A percentile compares a stretch with the other conserved stretches of the same genome.
Evolutionary conservation across 2,329 filamentous ascomycete genomes (phyloP).

Genomic region (Chaetomium sp.): DNA sequence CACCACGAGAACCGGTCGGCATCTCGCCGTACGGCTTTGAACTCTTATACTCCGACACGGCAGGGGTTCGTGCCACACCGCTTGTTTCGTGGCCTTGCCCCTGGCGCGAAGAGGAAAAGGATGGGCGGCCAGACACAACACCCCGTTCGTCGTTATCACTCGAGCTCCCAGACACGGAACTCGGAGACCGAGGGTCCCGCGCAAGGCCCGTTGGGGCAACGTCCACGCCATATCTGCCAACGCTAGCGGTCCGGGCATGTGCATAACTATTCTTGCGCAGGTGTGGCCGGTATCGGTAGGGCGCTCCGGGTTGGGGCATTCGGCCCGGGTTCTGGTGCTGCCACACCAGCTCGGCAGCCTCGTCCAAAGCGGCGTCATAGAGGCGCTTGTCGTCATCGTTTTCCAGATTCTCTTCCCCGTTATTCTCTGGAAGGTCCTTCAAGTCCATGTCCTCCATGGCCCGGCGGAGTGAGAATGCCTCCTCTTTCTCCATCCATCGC

Average conservation of each 20-base stretch:
- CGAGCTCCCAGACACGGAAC: constrained; percentile 49
- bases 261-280: constrained; percentile 66
- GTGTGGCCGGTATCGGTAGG: constrained; percentile 62
- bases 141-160: constrained; percentile 40
- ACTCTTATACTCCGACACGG: constrained; percentile 13
- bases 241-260: constrained; percentile 56
- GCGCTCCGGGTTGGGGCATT: constrained; percentile 52
- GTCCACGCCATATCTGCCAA: constrained; percentile 43
- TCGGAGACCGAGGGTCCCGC: constrained; percentile 32
- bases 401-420: constrained; percentile 17
- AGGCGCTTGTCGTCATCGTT: constrained; percentile 55
- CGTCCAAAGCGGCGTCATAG: constrained; percentile 65
- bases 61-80: constrained; percentile 21
- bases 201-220: constrained; percentile 42
- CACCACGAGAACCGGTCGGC: constrained; percentile 30
- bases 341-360: constrained; percentile 74
- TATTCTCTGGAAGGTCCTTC: constrained; percentile 31
- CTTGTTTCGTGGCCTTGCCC: constrained; percentile 20
- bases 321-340: constrained; percentile 60
- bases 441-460: constrained; percentile 70
- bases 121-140: constrained; percentile 29
- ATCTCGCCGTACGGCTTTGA: constrained; percentile 38
- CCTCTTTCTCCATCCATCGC: constrained; percentile 76
- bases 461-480: constrained; percentile 61
- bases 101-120: constrained; percentile 23